These are phyloP conservation scores for Corylus americana DNA, from an alignment of 306 rosid species.

Conservation along the genomic window DNA sequence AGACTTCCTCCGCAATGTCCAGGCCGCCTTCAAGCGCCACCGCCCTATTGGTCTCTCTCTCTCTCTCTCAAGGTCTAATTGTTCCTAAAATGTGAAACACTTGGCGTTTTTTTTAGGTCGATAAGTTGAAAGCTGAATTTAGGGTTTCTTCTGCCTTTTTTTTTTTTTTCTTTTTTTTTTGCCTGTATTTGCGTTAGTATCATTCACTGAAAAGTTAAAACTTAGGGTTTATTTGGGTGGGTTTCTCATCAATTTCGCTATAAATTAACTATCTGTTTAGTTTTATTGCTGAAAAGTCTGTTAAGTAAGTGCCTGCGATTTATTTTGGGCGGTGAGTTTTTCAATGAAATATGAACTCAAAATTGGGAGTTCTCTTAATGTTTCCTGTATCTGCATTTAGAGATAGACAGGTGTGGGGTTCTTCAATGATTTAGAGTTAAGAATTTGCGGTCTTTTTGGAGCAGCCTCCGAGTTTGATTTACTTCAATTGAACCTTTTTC, in stretches of 20 bases:
- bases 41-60: slow-evolving; percentile 49
- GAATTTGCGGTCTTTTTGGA: neutral
- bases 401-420: neutral
- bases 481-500: too few species aligned
- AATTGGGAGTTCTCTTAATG: neutral
- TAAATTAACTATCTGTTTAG: neutral
- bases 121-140: neutral
- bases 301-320: neutral
- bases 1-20: slow-evolving; percentile 55
- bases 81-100: neutral
- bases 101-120: slow-evolving; percentile 4
- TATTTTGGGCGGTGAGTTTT: neutral
- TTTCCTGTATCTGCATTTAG: neutral
- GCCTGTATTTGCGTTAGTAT: neutral
- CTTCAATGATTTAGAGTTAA: neutral
- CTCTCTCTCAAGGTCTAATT: slow-evolving; percentile 6
- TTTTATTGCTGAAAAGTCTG: neutral
- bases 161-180: too few species aligned
- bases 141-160: neutral
- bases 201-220: neutral
- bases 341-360: neutral
- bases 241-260: neutral
- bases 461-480: neutral
- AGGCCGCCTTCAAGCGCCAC: slow-evolving; percentile 63
- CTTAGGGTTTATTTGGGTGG: neutral